Conservation (phyloP, 306 rosid genomes). For the Pyrus pyrifolia region DNA sequence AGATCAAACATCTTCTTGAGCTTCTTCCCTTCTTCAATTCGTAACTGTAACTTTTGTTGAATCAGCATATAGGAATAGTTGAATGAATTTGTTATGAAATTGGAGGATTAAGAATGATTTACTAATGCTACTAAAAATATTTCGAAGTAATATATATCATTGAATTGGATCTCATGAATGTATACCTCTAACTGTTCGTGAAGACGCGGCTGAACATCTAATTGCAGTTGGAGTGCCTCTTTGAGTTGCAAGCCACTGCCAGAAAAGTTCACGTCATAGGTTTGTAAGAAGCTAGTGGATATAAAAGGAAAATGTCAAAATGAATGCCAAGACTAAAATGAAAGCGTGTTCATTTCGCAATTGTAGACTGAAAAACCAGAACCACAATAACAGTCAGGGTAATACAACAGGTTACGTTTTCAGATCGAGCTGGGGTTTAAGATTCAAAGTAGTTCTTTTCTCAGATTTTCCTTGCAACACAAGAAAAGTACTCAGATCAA, state of each 20-base stretch:
- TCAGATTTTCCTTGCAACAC: slow-evolving; percentile 68
- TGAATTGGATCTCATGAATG: too few species aligned
- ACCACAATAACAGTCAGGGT: background rate
- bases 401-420: slow-evolving; percentile 39
- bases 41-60: slow-evolving; percentile 35
- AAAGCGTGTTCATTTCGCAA: background rate
- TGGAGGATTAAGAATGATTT: too few species aligned
- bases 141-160: too few species aligned
- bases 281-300: background rate
- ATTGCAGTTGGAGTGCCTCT: background rate
- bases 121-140: too few species aligned
- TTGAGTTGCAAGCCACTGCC: background rate
- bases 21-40: slow-evolving; percentile 36
- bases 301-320: background rate
- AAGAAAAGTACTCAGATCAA: slow-evolving; percentile 6
- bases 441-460: slow-evolving; percentile 30
- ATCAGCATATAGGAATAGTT: slow-evolving; percentile 3
- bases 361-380: background rate
- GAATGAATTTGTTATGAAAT: background rate
- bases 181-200: background rate
- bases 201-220: background rate
- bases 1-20: slow-evolving; percentile 37
- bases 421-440: slow-evolving; percentile 41
- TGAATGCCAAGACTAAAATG: background rate
- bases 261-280: background rate